phyloP scores from a whole-genome alignment of 495 filamentous ascomycete genomes.

The Penicillium taxi region DNA sequence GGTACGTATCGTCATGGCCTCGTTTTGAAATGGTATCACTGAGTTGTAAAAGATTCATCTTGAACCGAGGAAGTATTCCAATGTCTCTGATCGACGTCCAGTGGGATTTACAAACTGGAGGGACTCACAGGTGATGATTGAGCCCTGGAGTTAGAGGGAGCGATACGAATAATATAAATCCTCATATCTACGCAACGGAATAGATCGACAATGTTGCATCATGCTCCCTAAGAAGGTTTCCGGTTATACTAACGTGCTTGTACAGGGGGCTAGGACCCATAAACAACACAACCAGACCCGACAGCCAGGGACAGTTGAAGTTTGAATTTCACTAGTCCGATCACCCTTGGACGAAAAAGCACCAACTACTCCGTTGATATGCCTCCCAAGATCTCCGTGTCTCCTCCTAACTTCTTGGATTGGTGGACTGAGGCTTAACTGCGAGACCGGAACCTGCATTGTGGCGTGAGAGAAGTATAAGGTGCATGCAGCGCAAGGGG shows the following conservation, averaged over 20 bases:
- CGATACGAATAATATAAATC: no score
- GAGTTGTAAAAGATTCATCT: constrained; percentile 13
- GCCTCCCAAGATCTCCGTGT: constrained; percentile 16
- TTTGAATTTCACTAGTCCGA: constrained; percentile 15
- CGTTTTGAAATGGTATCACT: constrained; percentile 13
- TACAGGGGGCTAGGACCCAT: constrained; percentile 5
- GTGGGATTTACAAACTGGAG: no score
- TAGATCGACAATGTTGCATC: no score
- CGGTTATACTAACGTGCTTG: no score
- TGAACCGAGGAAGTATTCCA: no score
- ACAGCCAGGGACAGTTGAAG: constrained; percentile 9
- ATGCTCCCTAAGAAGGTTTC: no score
- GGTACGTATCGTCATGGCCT: constrained; percentile 10
- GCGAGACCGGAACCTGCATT: constrained; percentile 16
- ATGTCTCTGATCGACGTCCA: no score
- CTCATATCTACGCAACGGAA: no score
- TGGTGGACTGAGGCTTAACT: constrained; percentile 9
- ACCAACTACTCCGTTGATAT: no score
- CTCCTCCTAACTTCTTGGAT: constrained; percentile 19
- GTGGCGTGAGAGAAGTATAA: constrained; percentile 8
- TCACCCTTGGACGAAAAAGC: constrained; percentile 5
- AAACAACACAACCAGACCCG: constrained; percentile 12
- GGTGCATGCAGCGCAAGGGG: constrained; percentile 21
- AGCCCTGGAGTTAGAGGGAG: no score
- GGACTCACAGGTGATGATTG: no score